These are phyloP conservation scores for Rhynchosporium graminicola DNA, from an alignment of 2,329 filamentous ascomycete species.

Conservation along the genomic window DNA sequence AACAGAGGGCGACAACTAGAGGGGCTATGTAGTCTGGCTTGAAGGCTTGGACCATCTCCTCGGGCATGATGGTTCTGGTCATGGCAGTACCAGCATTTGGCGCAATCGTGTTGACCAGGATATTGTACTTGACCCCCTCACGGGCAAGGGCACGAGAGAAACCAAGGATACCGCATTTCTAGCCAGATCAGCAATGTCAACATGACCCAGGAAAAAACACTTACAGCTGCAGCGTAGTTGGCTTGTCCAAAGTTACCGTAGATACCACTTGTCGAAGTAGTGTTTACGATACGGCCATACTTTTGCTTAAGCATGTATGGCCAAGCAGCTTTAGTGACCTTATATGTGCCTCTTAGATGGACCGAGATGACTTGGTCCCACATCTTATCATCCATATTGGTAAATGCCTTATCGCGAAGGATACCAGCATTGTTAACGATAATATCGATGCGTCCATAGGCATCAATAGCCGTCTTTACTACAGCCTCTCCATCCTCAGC, in stretches of 20 bases:
- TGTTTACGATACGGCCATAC: conserved; percentile 96
- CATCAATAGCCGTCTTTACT: conserved; percentile 90
- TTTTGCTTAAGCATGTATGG: conserved; percentile 98
- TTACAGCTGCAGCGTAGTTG: conserved; percentile 89
- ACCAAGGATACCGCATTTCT: conserved; percentile 91
- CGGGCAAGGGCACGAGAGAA: conserved; percentile 91
- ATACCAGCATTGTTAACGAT: conserved; percentile 98
- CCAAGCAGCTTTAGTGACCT: conserved; percentile 96
- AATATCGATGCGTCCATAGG: conserved; percentile 91
- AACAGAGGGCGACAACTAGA: conserved; percentile 79
- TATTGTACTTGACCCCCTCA: conserved; percentile 96
- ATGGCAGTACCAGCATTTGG: conserved; percentile 96
- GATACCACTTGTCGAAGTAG: conserved; percentile 93
- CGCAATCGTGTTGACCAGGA: conserved; percentile 96
- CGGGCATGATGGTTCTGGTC: conserved; percentile 91
- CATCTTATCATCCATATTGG: conserved; percentile 92
- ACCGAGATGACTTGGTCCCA: conserved; percentile 94
- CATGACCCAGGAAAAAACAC: conserved; percentile 44
- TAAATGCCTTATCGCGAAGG: conserved; percentile 94
- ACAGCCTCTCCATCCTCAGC: conserved; percentile 90
- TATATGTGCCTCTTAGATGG: conserved; percentile 92
- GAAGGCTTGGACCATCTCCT: conserved; percentile 97
- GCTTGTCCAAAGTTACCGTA: conserved; percentile 99
- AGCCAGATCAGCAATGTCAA: conserved; percentile 25
- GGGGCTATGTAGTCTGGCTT: conserved; percentile 99